phyloP scores from a whole-genome alignment of 2,329 filamentous ascomycete species.

The Diaporthe sp. region DNA sequence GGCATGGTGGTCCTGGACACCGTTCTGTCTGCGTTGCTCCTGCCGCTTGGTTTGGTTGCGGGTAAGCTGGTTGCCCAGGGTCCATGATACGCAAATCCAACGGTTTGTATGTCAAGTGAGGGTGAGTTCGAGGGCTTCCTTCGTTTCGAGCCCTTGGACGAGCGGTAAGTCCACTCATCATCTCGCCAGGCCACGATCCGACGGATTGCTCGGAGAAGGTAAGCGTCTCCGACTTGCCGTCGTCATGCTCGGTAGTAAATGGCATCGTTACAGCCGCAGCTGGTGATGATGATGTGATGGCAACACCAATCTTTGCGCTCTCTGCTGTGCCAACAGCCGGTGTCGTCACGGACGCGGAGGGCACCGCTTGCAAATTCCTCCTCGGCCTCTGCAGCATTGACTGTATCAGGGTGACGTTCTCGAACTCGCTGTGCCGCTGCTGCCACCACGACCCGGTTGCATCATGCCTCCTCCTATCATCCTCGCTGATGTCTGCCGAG shows the following conservation, averaged over 20 bases:
- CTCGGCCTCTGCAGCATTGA: slow-evolving; percentile 34
- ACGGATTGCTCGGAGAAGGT: slow-evolving; percentile 34
- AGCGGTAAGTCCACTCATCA: slow-evolving; percentile 27
- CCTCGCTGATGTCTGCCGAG: slow-evolving; percentile 36
- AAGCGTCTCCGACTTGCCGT: slow-evolving; percentile 35
- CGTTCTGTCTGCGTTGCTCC: not conserved
- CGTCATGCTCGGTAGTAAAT: slow-evolving; percentile 34
- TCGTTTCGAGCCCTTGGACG: slow-evolving; percentile 30
- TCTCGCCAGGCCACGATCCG: slow-evolving; percentile 25
- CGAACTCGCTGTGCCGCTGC: slow-evolving; percentile 39
- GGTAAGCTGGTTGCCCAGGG: not conserved
- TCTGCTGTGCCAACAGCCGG: not conserved
- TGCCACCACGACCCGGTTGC: slow-evolving; percentile 39
- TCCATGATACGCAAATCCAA: slow-evolving; percentile 4
- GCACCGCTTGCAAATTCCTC: not conserved
- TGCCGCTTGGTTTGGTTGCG: not conserved
- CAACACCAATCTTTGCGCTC: not conserved
- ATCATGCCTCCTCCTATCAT: slow-evolving; percentile 34
- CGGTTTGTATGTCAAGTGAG: slow-evolving; percentile 1
- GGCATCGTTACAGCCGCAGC: slow-evolving; percentile 11
- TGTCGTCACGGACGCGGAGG: not conserved
- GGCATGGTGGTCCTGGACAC: not conserved
- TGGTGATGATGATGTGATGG: slow-evolving; percentile 26
- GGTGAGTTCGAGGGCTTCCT: not conserved
- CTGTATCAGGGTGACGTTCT: slow-evolving; percentile 40